Percentiles rank a stretch among this genome's conserved stretches.
phyloP scores from a whole-genome alignment of 2,329 filamentous ascomycete genomes.

The Neopestalotiopsis sp. region DNA sequence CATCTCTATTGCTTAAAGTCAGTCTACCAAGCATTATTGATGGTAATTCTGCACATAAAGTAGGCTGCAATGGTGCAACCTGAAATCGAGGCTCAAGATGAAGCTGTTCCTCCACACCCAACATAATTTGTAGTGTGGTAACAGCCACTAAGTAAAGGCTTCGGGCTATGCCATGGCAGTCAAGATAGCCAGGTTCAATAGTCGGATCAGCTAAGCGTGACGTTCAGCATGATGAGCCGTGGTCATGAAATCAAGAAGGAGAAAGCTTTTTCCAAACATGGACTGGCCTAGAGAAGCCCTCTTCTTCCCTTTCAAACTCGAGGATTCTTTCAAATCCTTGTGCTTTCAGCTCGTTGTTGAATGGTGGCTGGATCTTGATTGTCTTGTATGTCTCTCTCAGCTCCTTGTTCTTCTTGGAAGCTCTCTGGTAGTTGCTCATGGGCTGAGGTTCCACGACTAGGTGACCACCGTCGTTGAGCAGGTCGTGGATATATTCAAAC shows the following conservation, averaged over 20 bases:
- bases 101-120: too few relatives aligned
- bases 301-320: constrained; percentile 17
- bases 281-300: constrained; percentile 19
- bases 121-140: too few relatives aligned
- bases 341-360: constrained; percentile 15
- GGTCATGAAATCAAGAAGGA: neutral
- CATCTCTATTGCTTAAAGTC: neutral
- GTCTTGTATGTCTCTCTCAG: constrained; percentile 18
- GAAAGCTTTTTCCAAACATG: constrained; percentile 18
- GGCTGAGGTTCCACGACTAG: constrained; percentile 18
- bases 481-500: constrained; percentile 13
- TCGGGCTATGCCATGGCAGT: neutral
- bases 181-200: neutral
- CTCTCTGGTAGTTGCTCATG: constrained; percentile 18
- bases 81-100: too few relatives aligned
- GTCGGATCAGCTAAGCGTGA: neutral
- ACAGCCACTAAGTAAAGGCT: too few relatives aligned
- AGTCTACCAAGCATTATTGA: neutral
- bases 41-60: neutral
- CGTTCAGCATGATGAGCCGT: neutral
- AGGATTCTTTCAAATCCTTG: constrained; percentile 18
- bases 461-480: constrained; percentile 14
- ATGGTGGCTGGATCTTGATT: constrained; percentile 18
- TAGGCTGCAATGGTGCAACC: too few relatives aligned
- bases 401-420: constrained; percentile 18